These are phyloP conservation scores for Ophiostoma australiae DNA, from an alignment of 2,329 filamentous ascomycete genomes.

Conservation along the genomic window DNA sequence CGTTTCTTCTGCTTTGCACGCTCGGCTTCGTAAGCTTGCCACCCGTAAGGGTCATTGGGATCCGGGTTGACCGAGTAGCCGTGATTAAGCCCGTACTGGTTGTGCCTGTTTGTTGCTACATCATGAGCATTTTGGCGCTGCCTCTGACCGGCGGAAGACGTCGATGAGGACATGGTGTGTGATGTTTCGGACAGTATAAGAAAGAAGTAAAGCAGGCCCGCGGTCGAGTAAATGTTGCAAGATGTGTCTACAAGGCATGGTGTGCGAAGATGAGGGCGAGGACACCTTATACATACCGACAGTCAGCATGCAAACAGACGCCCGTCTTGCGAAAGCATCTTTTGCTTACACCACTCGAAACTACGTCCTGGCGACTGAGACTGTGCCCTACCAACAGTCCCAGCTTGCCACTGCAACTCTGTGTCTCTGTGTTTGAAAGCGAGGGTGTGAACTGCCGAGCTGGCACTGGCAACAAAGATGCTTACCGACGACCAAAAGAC, in stretches of 20 bases:
- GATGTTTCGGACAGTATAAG: not conserved
- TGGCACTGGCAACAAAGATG: not conserved
- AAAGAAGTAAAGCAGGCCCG: not conserved
- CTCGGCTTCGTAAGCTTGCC: conserved; percentile 20
- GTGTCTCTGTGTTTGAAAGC: not conserved
- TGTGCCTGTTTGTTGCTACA: conserved; percentile 18
- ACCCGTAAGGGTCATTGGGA: conserved; percentile 20
- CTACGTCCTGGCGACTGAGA: not conserved
- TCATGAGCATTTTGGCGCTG: conserved; percentile 1
- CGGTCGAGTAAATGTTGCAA: not conserved
- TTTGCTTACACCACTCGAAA: not conserved
- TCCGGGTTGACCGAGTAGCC: conserved; percentile 17
- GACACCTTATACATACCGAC: not conserved
- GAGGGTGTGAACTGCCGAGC: not conserved
- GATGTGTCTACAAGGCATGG: not conserved
- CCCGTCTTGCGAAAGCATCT: not conserved
- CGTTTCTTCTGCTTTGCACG: conserved; percentile 12
- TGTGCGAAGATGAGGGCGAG: not conserved
- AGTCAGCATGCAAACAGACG: not conserved
- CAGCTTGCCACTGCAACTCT: not conserved
- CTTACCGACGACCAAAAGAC: not conserved
- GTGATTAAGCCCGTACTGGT: conserved; percentile 22
- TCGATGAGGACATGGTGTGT: not conserved
- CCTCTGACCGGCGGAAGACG: not conserved
- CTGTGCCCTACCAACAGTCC: not conserved